Conservation (phyloP, 176 grass and related monocot genomes). For the Oryza glaberrima region DNA sequence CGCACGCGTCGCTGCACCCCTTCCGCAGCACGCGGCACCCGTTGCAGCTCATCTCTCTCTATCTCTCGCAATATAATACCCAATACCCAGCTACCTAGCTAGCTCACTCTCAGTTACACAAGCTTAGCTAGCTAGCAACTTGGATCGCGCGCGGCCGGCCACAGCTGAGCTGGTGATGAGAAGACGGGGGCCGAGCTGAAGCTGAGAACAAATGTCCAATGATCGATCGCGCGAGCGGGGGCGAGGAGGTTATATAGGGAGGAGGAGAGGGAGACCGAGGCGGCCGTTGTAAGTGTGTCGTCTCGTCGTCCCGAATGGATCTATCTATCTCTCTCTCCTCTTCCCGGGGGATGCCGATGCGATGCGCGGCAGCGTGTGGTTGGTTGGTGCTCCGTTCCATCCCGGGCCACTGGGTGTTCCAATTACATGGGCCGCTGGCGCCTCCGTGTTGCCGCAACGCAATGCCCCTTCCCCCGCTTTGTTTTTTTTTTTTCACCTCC, state of each 20-base stretch:
- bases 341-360: too few species aligned
- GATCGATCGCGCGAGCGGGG: background rate
- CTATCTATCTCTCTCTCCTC: too few species aligned
- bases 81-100: too few species aligned
- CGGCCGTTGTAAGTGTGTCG: slow-evolving; percentile 11
- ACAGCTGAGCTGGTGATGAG: too few species aligned
- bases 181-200: too few species aligned
- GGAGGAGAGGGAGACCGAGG: background rate
- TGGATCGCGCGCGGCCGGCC: too few species aligned
- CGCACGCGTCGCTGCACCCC: slow-evolving; percentile 83
- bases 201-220: too few species aligned
- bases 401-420: slow-evolving; percentile 14
- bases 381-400: background rate
- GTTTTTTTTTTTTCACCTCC: background rate
- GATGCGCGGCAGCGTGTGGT: slow-evolving; percentile 6
- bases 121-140: too few species aligned
- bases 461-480: background rate
- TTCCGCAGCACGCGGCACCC: slow-evolving; percentile 81
- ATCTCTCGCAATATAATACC: too few species aligned
- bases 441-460: slow-evolving; percentile 58
- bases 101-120: too few species aligned
- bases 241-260: background rate
- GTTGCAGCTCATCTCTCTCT: slow-evolving; percentile 77
- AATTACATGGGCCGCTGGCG: slow-evolving; percentile 50
- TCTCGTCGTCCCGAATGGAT: too few species aligned